Conservation (phyloP, 208 protist genomes). For the Eutreptiella sp. region DNA sequence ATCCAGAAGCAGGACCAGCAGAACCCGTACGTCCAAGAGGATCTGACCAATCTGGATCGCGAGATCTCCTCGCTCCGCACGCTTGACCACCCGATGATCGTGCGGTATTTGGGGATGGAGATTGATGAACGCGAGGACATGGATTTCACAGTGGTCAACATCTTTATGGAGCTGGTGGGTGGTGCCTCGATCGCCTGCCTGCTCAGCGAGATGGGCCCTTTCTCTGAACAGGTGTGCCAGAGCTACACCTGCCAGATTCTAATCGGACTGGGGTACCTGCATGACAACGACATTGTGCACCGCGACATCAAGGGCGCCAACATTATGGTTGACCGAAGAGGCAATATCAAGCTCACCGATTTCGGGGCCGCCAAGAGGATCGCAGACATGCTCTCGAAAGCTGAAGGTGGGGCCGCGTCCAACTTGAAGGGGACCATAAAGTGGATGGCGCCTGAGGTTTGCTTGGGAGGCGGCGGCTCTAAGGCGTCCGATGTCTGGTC, state of each 20-base stretch:
- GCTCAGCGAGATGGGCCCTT: background rate
- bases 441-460: slow-evolving; percentile 16
- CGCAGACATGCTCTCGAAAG: background rate
- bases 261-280: slow-evolving; percentile 7
- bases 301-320: slow-evolving; percentile 17
- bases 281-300: slow-evolving; percentile 4
- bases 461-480: background rate
- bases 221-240: too few species aligned
- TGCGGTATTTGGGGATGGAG: background rate
- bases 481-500: slow-evolving; percentile 3
- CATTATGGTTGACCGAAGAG: slow-evolving; percentile 9
- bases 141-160: background rate
- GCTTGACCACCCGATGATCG: slow-evolving; percentile 17
- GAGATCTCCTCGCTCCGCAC: slow-evolving; percentile 1
- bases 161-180: slow-evolving; percentile 10
- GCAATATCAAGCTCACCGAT: slow-evolving; percentile 13
- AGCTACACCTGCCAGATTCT: too few species aligned
- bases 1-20: too few species aligned
- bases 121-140: too few species aligned
- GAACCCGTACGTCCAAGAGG: too few species aligned
- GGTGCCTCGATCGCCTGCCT: slow-evolving; percentile 7
- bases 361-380: slow-evolving; percentile 9
- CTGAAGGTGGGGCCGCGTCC: background rate
- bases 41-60: background rate
- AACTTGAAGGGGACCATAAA: slow-evolving; percentile 2